phyloP scores from a whole-genome alignment of 106 monocot genomes.

The Acorus calamus region DNA sequence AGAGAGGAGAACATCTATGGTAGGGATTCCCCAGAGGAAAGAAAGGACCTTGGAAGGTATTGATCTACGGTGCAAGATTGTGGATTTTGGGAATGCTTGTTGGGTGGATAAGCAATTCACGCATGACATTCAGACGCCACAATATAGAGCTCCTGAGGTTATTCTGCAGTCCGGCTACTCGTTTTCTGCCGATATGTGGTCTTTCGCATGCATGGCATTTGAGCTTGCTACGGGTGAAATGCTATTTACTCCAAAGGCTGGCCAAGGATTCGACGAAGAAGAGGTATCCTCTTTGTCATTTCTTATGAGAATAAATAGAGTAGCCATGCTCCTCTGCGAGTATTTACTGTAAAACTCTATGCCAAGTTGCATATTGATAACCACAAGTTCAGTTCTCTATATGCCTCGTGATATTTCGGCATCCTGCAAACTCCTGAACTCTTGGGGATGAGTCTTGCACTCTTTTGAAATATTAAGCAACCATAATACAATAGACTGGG shows the following conservation, averaged over 20 bases:
- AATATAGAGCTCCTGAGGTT: conserved; percentile 88
- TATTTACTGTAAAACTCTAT: too few species aligned
- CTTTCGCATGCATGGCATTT: conserved; percentile 88
- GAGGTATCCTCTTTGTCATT: conserved; percentile 51
- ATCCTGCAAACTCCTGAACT: too few species aligned
- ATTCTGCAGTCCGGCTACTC: conserved; percentile 79
- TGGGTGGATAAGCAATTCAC: conserved; percentile 62
- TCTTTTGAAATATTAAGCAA: too few species aligned
- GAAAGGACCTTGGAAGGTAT: conserved; percentile 78
- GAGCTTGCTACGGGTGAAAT: conserved; percentile 95
- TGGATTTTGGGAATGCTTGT: conserved; percentile 93
- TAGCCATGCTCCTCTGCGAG: too few species aligned
- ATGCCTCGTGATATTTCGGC: too few species aligned
- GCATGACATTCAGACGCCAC: conserved; percentile 77
- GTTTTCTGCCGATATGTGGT: conserved; percentile 81
- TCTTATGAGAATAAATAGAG: not conserved
- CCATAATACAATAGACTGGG: too few species aligned
- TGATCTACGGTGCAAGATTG: conserved; percentile 78
- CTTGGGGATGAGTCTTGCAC: too few species aligned
- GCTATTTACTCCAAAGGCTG: conserved; percentile 58
- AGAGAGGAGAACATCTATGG: conserved; percentile 53
- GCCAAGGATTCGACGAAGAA: conserved; percentile 72
- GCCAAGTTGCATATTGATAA: too few species aligned
- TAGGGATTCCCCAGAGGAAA: conserved; percentile 12
- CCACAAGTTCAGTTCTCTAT: too few species aligned